Evolutionary conservation across 768 basidiomycete genomes (phyloP), one percentile per base, ranked within the genome.

Genomic region (Hypholoma sublateritium): DNA sequence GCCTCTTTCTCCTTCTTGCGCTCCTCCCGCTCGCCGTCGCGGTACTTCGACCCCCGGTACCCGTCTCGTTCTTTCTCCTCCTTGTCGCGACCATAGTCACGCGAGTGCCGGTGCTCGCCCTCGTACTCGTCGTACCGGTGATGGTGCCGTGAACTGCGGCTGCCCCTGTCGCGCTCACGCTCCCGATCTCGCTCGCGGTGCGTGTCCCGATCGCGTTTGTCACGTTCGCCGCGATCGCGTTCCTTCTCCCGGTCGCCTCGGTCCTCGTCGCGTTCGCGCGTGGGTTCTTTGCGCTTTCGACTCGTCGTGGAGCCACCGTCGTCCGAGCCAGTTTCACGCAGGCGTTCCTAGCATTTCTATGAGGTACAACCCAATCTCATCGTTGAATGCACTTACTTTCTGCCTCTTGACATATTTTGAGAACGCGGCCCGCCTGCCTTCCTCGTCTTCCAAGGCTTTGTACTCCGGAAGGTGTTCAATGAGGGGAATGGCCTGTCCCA

Each of bases 341-440:
- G 73, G 47, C 91, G 88, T 70, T 95, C 93, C 87, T 92, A 62
- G 14, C 16, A n/a, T 2, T 25, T 12, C 3, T 32, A 22, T 47
- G 24, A 47, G 46, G 25, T 25, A 17, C 22, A 8, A 24, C n/a
- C 24, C 25, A 11, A 25, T 47, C 14, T 6, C 25, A 16, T 28
- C 8, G 16, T 11, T 47, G 6, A 47, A 22, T 24, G 37, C 55
- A 57, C 70, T 32, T 49, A 91, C 93, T 82, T 94, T 97, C 68
- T 97, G 94, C 56, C 96, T 76, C 70, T 90, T 92, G 50, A 95
- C 79, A 68, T 87, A 96, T 73, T 95, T 98, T 16, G 82, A 73
- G 69, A 93, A 98, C 1, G 95, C 95, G 4, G 82, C 79, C 28
- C 85, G 84, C 43, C 93, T 77, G 16, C 84, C 81, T 58, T 94